These are phyloP conservation scores for Eucalyptus sideroxylon DNA, from an alignment of 345 rosid genomes.

Conservation along the genomic window DNA sequence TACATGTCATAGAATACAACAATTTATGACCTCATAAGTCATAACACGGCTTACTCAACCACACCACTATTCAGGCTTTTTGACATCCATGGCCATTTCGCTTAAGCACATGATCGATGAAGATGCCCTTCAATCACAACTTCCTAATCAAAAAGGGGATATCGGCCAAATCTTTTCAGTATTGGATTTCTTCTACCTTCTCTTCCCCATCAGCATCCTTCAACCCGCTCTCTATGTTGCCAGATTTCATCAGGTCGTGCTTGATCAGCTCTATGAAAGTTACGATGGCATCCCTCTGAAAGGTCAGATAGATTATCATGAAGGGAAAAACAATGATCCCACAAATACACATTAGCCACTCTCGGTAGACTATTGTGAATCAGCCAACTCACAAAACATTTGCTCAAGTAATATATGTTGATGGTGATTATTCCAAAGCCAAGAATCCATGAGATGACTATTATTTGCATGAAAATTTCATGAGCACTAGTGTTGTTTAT, in stretches of 20 bases:
- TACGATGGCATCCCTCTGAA: conserved; percentile 23
- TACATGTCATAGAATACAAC: not conserved
- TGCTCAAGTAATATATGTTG: conserved; percentile 45
- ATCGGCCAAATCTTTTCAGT: conserved; percentile 40
- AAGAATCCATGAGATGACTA: conserved; percentile 45
- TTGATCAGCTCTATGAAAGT: conserved; percentile 24
- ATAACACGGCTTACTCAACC: not conserved
- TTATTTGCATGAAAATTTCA: conserved; percentile 11
- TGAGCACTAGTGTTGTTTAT: not conserved
- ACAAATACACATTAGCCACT: conserved; percentile 16
- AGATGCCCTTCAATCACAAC: not conserved
- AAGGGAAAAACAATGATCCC: conserved; percentile 42
- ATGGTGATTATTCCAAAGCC: conserved; percentile 40
- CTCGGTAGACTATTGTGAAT: conserved; percentile 24
- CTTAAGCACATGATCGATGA: not conserved
- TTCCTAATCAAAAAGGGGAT: conserved; percentile 16
- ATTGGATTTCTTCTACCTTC: conserved; percentile 4
- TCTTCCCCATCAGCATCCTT: not conserved
- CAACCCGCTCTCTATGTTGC: not conserved
- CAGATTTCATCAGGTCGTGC: not conserved
- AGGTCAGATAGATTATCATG: conserved; percentile 34
- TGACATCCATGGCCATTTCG: conserved; percentile 21
- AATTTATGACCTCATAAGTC: not conserved
- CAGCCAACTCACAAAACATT: conserved; percentile 40
- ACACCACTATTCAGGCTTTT: not conserved